Conservation (phyloP, 495 filamentous ascomycete genomes). For the Aspergillus sclerotioniger region DNA sequence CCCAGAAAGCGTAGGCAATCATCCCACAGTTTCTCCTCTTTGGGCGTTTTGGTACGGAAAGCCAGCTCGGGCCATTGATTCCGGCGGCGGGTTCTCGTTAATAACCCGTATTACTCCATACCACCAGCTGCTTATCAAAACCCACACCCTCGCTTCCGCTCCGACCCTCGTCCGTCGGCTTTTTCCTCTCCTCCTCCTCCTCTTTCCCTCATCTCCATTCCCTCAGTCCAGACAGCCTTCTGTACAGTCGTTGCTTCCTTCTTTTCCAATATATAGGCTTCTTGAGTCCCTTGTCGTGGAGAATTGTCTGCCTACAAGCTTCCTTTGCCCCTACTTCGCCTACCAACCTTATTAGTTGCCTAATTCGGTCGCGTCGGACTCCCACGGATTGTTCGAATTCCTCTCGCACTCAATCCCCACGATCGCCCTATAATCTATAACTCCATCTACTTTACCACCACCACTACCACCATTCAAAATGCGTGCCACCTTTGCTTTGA, state of each 20-base stretch:
- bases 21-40: no score
- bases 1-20: no score
- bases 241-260: constrained; percentile 12
- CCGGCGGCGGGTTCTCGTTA: constrained; percentile 7
- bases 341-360: constrained; percentile 9
- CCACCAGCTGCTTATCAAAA: constrained; percentile 15
- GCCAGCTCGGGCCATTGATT: neutral
- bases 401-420: constrained; percentile 20
- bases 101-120: constrained; percentile 5
- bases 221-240: constrained; percentile 17
- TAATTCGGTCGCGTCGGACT: constrained; percentile 33
- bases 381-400: constrained; percentile 32
- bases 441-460: constrained; percentile 7
- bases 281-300: neutral
- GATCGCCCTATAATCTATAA: constrained; percentile 14
- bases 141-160: constrained; percentile 20
- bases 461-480: constrained; percentile 40
- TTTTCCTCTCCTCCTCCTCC: constrained; percentile 20
- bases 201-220: constrained; percentile 11
- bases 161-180: constrained; percentile 1
- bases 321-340: neutral
- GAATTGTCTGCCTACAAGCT: neutral
- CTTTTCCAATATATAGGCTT: neutral
- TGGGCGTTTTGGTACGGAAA: neutral
- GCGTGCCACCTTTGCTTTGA: constrained; percentile 65